Evolutionary conservation across 2,329 filamentous ascomycete genomes (phyloP), one percentile per base, ranked within the genome.

Genomic region (Rugonectria rugulosa): DNA sequence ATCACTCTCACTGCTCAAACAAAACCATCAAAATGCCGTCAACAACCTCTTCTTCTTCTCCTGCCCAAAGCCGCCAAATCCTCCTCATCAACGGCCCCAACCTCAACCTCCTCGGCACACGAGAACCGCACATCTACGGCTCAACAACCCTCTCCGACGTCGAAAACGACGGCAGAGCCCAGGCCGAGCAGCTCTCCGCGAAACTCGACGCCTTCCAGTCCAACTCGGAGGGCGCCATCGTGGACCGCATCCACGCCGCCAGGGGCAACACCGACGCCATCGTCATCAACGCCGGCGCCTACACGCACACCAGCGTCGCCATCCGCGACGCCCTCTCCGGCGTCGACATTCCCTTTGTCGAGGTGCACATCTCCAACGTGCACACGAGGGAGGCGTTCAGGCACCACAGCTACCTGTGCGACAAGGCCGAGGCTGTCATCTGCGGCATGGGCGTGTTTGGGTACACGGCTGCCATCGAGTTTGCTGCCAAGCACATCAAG

Each of bases 31-130:
- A 21, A 42, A 44, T 43, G 23, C 21, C 40, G 37, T 23, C 23
- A 23, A 14, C 37, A 43, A 38, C 14, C 49, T 53, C 41, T 17
- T 45, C 38, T 40, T 45, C 40, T 41, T 23, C 61, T 29, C 57
- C 77, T 77, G 72, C 56, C 73, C 26, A n/a, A n/a, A n/a, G n/a
- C n/a, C 74, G 72, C 53, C 71, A 67, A 49, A 86, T 92, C 68
- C 86, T 92, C 64, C 79, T 92, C 62, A 86, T 92, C 77, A 92
- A 92, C 73, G 89, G 90, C n/a, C 89, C 89, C 26, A 93, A 93
- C 72, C 87, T 93, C 65, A 92, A 92, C 75, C 86, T 93, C 44
- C 82, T 93, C 24, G 90, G 90, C 29, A 88, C 84, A 11, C 82
- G 90, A 19, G 89, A 94, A 71, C 89, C 90, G 14, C 76, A 85